Base-by-base conservation (phyloP, 2,329 filamentous ascomycete genomes). In the Lachnellula subtilissima region DNA sequence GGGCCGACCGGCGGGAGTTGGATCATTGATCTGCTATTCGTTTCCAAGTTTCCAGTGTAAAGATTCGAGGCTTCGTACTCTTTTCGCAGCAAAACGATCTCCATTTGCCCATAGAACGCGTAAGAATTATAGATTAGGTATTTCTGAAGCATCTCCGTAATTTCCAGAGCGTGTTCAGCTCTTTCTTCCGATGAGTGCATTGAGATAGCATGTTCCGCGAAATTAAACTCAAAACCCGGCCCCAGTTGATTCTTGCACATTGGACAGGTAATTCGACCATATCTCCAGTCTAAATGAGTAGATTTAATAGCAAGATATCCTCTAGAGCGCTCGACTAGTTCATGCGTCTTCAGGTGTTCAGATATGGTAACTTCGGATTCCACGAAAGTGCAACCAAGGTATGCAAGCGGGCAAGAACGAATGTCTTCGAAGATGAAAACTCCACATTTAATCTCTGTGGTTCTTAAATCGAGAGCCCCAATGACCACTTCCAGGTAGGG, bases 231-330 rank as follows among this genome's bases (percentile, higher is more conserved):
- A 15, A 53, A 58, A 11, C 53, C 61, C 28, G 54, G 65, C 5
- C 25, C 45, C 23, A 23, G 14, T 22, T 32, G 9, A 8, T 8
- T 25, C 14, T 47, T 28, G 23, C 45, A 47, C 25, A 47, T 35
- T 49, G 60, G 14, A 60, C 53, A 36, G 64, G 14, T 67, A 64
- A 48, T 54, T 65, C 7, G 43, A 55, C 11, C 67, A 54, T 1
- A 36, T 25, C 5, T n/a, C 22, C 28, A 19, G 5, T 2, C 5
- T 15, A 19, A 19, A 19, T 9, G 9, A 15, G n/a, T 1, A n/a
- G 45, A 25, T n/a, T n/a, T 3, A 23, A 56, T 55, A 12, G 39
- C 54, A 25, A 48, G 17, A 22, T 36, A 57, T 22, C 52, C 53
- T 28, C 28, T 57, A n/a, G 50, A 50, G 2, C 46, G 52, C 14